phyloP scores from a whole-genome alignment of 2,329 filamentous ascomycete species.

The Beauveria australis region DNA sequence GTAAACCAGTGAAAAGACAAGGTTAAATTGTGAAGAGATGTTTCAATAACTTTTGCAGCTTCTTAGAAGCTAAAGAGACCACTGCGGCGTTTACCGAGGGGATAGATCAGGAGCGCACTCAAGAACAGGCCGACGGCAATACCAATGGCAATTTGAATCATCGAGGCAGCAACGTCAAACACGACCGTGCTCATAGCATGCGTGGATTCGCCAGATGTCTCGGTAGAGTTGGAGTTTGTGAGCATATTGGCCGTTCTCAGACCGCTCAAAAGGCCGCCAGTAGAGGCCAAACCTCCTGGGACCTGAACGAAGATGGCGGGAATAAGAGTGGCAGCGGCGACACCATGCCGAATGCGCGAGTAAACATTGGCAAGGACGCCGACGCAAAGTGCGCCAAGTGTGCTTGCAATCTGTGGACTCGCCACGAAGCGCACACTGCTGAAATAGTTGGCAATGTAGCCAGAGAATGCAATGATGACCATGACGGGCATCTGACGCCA shows the following conservation, averaged over 20 bases:
- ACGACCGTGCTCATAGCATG: slow-evolving; percentile 28
- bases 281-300: slow-evolving; percentile 38
- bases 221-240: slow-evolving; percentile 26
- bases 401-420: slow-evolving; percentile 69
- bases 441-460: slow-evolving; percentile 72
- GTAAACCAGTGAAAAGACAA: too few relatives aligned
- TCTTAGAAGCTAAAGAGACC: slow-evolving; percentile 39
- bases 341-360: slow-evolving; percentile 49
- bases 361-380: slow-evolving; percentile 73
- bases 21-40: neutral
- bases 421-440: slow-evolving; percentile 55
- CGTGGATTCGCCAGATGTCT: neutral
- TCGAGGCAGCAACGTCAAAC: slow-evolving; percentile 38
- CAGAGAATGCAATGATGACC: slow-evolving; percentile 62
- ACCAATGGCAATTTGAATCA: slow-evolving; percentile 46
- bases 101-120: slow-evolving; percentile 40
- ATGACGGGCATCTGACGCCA: slow-evolving; percentile 74
- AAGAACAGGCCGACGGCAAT: slow-evolving; percentile 43
- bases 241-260: slow-evolving; percentile 35
- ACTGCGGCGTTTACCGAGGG: slow-evolving; percentile 40
- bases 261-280: slow-evolving; percentile 37
- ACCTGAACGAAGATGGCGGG: slow-evolving; percentile 42
- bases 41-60: too few relatives aligned
- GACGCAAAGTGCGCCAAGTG: slow-evolving; percentile 66
- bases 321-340: slow-evolving; percentile 38